Base-by-base conservation (phyloP, 257 asterid genomes). In the Fraxinus cuspidata region DNA sequence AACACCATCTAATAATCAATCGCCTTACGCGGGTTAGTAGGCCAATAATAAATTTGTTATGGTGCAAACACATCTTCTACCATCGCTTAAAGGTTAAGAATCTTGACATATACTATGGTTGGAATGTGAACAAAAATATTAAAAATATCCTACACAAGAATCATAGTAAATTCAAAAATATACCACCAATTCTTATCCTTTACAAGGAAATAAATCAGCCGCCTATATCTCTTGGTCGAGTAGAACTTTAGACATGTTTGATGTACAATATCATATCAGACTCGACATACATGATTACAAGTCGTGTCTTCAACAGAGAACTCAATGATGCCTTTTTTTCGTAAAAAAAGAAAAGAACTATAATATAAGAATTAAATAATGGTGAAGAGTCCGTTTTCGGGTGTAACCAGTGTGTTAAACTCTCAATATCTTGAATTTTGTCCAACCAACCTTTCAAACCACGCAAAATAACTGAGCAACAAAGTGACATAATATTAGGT, bases 401-500 rank as follows among this genome's bases (percentile, higher is more conserved):
- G 77, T 78, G 77, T 77, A 84, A 84, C 83, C 66, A 32, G 31
- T 78, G 78, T 47, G 83, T 78, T 78, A 70, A 64, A 77, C 82
- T 34, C 79, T 80, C 84, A 73, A 80, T 78, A 32, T 84, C 83
- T 31, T 78, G 77, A 37, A 74, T 74, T 80, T 66, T 38, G 47
- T 75, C 58, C 85, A 82, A 80, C 86, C 74, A 84, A 80, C 72
- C 84, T 67, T 82, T 63, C 66, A 81, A 79, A 74, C 81, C 77
- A 82, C 71, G 79, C 83, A 73, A 86, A 82, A 74, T 69, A 79
- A 80, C 84, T 56, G 58, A 80, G 40, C 87, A 51, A 78, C 78
- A 58, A 78, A 65, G 40, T 29, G 56, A 74, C 64, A 42, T 23
- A 21, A 58, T 51, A 71, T 37, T 63, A 12, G 69, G 69, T 23